A percentile compares a stretch with the other conserved stretches of the same genome.
These are phyloP conservation scores for Phialemoniopsis sp. DNA, from an alignment of 2,329 filamentous ascomycete species.

Conservation along the genomic window DNA sequence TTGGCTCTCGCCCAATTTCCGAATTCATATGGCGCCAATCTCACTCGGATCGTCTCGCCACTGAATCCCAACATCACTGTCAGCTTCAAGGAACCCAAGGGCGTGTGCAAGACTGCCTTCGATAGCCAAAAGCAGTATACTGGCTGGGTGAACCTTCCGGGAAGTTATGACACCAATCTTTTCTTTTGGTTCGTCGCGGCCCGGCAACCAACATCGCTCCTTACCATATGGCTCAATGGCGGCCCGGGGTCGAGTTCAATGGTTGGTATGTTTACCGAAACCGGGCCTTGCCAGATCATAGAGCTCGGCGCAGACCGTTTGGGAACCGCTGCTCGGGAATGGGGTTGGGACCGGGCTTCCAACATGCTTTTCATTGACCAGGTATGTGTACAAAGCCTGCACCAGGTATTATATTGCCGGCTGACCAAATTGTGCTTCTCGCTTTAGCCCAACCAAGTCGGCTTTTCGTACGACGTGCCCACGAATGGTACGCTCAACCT, in stretches of 20 bases:
- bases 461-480: constrained; percentile 62
- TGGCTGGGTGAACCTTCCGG: constrained; percentile 64
- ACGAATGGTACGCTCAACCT: constrained; percentile 57
- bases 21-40: constrained; percentile 20
- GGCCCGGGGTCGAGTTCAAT: constrained; percentile 63
- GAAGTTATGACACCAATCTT: constrained; percentile 43
- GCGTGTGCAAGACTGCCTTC: constrained; percentile 63
- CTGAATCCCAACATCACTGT: constrained; percentile 61
- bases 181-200: constrained; percentile 49
- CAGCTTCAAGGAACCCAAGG: constrained; percentile 58
- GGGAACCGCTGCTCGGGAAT: constrained; percentile 53
- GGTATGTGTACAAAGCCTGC: too few species aligned
- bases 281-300: constrained; percentile 49
- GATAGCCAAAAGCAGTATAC: constrained; percentile 63
- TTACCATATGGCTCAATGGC: constrained; percentile 63
- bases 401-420: too few species aligned
- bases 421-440: constrained; percentile 2
- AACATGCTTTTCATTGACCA: constrained; percentile 56
- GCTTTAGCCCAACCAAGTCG: constrained; percentile 62
- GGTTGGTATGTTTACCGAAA: constrained; percentile 59
- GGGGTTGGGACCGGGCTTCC: constrained; percentile 59
- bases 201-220: constrained; percentile 32
- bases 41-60: constrained; percentile 57
- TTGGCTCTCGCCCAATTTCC: constrained; percentile 25
- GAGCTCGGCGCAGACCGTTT: constrained; percentile 42